phyloP scores from a whole-genome alignment of 768 basidiomycete species.

The Rhizopogon vinicolor region DNA sequence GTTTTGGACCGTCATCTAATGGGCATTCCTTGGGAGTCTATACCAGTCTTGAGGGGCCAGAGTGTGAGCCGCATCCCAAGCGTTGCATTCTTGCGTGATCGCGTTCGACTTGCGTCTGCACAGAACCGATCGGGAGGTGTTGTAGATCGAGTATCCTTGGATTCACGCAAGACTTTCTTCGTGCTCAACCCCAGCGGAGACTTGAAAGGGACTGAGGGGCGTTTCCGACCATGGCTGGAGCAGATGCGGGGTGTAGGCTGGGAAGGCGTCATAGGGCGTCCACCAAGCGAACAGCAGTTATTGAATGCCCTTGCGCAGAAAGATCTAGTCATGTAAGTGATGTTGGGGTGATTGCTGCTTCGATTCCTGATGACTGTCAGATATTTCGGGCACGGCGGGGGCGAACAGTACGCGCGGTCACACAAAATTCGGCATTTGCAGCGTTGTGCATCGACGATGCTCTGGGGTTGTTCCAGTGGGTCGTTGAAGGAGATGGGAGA shows the following conservation, averaged over 20 bases:
- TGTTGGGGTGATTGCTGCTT: not conserved
- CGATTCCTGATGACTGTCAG: constrained; percentile 35
- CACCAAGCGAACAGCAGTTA: constrained; percentile 84
- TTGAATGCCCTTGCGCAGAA: constrained; percentile 61
- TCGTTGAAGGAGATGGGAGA: constrained; percentile 86
- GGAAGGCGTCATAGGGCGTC: constrained; percentile 73
- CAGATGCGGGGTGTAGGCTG: constrained; percentile 74
- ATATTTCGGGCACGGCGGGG: constrained; percentile 97
- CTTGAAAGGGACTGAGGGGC: constrained; percentile 73
- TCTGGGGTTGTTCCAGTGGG: constrained; percentile 99
- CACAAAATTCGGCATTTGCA: constrained; percentile 78
- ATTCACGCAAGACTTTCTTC: constrained; percentile 71
- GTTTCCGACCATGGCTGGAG: constrained; percentile 76
- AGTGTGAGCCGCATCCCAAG: constrained; percentile 94
- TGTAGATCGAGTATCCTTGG: constrained; percentile 49
- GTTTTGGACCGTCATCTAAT: constrained; percentile 88
- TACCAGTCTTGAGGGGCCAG: constrained; percentile 77
- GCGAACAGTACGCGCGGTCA: constrained; percentile 89
- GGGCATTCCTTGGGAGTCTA: constrained; percentile 92
- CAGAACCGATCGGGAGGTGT: constrained; percentile 7
- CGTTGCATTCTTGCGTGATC: constrained; percentile 81
- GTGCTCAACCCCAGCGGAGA: constrained; percentile 94
- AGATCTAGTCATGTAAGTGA: constrained; percentile 87
- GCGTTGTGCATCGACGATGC: constrained; percentile 90
- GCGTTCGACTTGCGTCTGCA: constrained; percentile 52